These are phyloP conservation scores for Pythium sukuiense DNA, from an alignment of 352 stramenopile genomes.

Conservation along the genomic window DNA sequence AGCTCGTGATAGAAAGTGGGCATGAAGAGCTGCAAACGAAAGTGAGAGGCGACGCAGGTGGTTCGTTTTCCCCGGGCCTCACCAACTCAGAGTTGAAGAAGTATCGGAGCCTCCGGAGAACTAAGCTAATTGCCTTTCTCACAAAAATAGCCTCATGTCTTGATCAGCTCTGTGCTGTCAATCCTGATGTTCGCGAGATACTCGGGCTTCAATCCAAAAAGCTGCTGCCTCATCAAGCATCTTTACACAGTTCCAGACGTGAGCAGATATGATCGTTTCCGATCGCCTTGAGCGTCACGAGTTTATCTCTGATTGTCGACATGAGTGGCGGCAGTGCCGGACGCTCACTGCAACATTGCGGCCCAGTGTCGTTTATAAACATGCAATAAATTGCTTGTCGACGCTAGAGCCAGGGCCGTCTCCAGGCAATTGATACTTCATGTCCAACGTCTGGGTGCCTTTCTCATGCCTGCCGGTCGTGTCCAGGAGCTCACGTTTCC, in stretches of 20 bases:
- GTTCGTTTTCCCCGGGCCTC: too few species aligned
- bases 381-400: too few species aligned
- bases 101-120: too few species aligned
- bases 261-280: background rate
- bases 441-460: background rate
- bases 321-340: too few species aligned
- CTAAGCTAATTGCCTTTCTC: constrained; percentile 1
- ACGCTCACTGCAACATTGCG: too few species aligned
- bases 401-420: background rate
- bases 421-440: background rate
- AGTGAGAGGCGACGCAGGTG: too few species aligned
- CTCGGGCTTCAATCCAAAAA: background rate
- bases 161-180: background rate
- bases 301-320: too few species aligned
- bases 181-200: background rate
- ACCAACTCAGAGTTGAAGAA: too few species aligned
- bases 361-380: too few species aligned
- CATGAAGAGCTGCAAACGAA: too few species aligned
- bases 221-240: background rate
- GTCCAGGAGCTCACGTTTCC: background rate
- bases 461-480: background rate
- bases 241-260: background rate
- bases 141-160: background rate
- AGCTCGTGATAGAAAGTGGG: too few species aligned
- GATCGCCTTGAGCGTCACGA: too few species aligned